Conservation (phyloP, 352 stramenopile genomes). For the Thraustotheca clavata region DNA sequence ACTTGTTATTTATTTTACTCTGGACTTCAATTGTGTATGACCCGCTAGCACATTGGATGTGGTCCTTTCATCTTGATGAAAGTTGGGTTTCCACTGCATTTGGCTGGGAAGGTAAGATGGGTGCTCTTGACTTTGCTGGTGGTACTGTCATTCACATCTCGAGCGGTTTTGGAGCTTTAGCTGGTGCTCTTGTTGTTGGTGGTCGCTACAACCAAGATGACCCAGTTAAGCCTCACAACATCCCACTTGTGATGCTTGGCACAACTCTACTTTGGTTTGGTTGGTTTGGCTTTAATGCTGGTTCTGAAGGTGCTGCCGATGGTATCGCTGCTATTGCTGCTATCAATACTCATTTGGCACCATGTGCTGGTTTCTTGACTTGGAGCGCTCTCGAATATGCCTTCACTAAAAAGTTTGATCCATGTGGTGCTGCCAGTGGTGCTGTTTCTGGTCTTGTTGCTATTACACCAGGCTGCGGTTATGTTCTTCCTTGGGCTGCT, state of each 20-base stretch:
- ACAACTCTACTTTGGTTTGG: constrained; percentile 70
- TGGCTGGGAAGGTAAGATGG: constrained; percentile 65
- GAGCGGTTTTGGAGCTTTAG: constrained; percentile 65
- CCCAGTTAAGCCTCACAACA: constrained; percentile 69
- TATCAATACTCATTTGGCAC: constrained; percentile 66
- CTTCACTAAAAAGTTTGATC: constrained; percentile 45
- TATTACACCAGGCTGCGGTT: constrained; percentile 65
- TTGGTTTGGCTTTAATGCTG: constrained; percentile 83
- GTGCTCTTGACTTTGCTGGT: constrained; percentile 70
- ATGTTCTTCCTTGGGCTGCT: constrained; percentile 56
- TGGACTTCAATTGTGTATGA: constrained; percentile 82
- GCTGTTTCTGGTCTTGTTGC: constrained; percentile 52
- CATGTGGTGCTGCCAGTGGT: constrained; percentile 48
- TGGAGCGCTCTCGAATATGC: constrained; percentile 55
- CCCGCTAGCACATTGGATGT: constrained; percentile 78
- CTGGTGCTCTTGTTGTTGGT: constrained; percentile 57
- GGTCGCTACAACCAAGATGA: constrained; percentile 66
- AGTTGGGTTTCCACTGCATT: constrained; percentile 34
- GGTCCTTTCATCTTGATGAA: constrained; percentile 54
- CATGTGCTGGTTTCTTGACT: constrained; percentile 51
- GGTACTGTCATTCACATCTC: constrained; percentile 81
- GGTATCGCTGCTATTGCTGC: constrained; percentile 52
- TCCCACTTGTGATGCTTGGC: constrained; percentile 78
- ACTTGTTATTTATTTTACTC: constrained; percentile 68
- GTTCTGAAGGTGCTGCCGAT: constrained; percentile 49